phyloP scores from a whole-genome alignment of 2,329 filamentous ascomycete genomes.

The Pseudogymnoascus sp. region DNA sequence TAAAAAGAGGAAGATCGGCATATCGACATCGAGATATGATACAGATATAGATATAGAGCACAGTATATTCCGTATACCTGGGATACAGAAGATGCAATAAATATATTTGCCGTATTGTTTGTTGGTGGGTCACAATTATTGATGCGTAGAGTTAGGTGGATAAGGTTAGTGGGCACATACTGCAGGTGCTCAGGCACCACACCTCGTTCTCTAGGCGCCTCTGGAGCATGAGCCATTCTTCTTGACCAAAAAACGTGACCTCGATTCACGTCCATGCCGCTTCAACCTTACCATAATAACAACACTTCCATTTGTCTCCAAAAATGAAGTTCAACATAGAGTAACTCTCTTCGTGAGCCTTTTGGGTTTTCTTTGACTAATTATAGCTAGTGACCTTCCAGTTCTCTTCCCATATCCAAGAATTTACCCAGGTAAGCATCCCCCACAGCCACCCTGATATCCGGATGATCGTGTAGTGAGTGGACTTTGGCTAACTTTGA shows the following conservation, averaged over 20 bases:
- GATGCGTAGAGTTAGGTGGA: not conserved
- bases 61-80: not conserved
- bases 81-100: not conserved
- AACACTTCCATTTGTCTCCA: constrained; percentile 16
- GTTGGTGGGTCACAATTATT: not conserved
- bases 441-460: not conserved
- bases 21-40: not conserved
- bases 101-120: not conserved
- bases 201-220: constrained; percentile 2
- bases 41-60: not conserved
- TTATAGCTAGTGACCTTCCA: constrained; percentile 50
- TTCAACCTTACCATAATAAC: not conserved
- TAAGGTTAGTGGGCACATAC: not conserved
- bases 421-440: constrained; percentile 52
- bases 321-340: constrained; percentile 76
- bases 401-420: constrained; percentile 68
- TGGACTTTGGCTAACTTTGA: constrained; percentile 35
- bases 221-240: not conserved
- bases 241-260: constrained; percentile 3
- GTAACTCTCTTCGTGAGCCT: constrained; percentile 33
- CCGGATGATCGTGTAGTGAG: not conserved
- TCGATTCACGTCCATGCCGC: not conserved
- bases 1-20: not conserved
- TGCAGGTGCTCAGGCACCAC: constrained; percentile 2
- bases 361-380: constrained; percentile 16